A percentile compares a stretch with the other conserved stretches of the same genome.
phyloP scores from a whole-genome alignment of 2,329 filamentous ascomycete species.

The Pyrenophora graminea region DNA sequence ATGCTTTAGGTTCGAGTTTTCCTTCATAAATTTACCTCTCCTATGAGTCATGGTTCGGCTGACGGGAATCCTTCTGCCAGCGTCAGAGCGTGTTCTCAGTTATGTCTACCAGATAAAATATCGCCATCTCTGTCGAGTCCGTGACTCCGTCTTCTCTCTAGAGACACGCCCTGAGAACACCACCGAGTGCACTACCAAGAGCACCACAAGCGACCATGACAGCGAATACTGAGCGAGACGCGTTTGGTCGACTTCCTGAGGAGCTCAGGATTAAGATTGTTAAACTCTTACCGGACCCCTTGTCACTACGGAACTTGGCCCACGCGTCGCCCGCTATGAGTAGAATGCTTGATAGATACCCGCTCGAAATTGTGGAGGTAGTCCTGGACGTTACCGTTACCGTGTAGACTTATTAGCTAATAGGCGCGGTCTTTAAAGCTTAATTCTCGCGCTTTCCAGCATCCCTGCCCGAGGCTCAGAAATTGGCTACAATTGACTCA shows the following conservation, averaged over 20 bases:
- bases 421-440: slow-evolving; percentile 1
- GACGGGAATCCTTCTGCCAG: not conserved
- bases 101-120: not conserved
- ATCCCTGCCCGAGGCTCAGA: slow-evolving; percentile 3
- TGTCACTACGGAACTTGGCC: slow-evolving; percentile 8
- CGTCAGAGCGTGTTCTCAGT: not conserved
- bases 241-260: slow-evolving; percentile 8
- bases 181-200: not conserved
- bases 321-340: slow-evolving; percentile 10
- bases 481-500: not conserved
- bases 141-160: slow-evolving; percentile 4
- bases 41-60: not conserved
- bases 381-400: slow-evolving; percentile 12
- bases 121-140: slow-evolving; percentile 1
- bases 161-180: not conserved
- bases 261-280: slow-evolving; percentile 12
- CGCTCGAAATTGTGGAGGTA: slow-evolving; percentile 13
- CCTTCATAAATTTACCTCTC: not conserved
- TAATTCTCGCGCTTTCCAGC: not conserved
- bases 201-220: not conserved
- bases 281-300: slow-evolving; percentile 8
- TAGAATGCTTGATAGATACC: slow-evolving; percentile 12
- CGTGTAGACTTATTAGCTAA: not conserved
- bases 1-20: not conserved
- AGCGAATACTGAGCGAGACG: slow-evolving; percentile 4